Evolutionary conservation across 169 alveolate species (phyloP).

Genomic region (Plasmodium yoelii): DNA sequence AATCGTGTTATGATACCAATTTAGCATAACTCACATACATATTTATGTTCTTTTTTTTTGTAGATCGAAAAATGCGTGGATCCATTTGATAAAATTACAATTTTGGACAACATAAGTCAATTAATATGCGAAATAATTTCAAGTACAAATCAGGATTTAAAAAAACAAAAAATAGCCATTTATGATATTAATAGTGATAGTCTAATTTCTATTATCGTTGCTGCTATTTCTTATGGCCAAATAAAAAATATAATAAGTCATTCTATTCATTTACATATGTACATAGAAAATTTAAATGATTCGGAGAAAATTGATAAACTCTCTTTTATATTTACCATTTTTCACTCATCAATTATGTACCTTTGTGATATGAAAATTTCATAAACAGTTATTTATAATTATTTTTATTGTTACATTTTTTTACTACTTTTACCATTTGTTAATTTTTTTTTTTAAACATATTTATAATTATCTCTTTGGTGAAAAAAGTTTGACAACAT

Average conservation of each 20-base stretch:
- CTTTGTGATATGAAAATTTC: slow-evolving; percentile 61
- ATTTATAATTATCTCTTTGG: neutral
- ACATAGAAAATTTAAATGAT: slow-evolving; percentile 62
- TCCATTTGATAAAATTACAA: slow-evolving; percentile 63
- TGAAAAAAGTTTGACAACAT: neutral
- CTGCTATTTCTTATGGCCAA: slow-evolving; percentile 62
- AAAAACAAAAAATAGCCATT: slow-evolving; percentile 27
- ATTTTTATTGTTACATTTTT: neutral
- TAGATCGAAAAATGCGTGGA: slow-evolving; percentile 70
- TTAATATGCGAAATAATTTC: slow-evolving; percentile 71
- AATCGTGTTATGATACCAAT: neutral
- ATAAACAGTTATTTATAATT: neutral
- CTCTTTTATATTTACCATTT: slow-evolving; percentile 72
- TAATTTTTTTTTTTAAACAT: neutral
- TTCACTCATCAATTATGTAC: slow-evolving; percentile 72
- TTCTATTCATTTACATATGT: slow-evolving; percentile 75
- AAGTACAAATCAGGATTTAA: slow-evolving; percentile 28
- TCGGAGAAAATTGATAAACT: slow-evolving; percentile 75
- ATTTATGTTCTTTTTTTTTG: neutral
- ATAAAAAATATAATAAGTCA: slow-evolving; percentile 65
- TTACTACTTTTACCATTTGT: neutral
- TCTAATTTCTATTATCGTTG: slow-evolving; percentile 49
- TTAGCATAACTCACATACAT: neutral
- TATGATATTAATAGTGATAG: slow-evolving; percentile 73
- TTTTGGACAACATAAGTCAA: slow-evolving; percentile 61